Percentiles rank a stretch among this genome's conserved stretches.
phyloP scores from a whole-genome alignment of 2,329 filamentous ascomycete genomes.

The Camptophora hylomeconis region DNA sequence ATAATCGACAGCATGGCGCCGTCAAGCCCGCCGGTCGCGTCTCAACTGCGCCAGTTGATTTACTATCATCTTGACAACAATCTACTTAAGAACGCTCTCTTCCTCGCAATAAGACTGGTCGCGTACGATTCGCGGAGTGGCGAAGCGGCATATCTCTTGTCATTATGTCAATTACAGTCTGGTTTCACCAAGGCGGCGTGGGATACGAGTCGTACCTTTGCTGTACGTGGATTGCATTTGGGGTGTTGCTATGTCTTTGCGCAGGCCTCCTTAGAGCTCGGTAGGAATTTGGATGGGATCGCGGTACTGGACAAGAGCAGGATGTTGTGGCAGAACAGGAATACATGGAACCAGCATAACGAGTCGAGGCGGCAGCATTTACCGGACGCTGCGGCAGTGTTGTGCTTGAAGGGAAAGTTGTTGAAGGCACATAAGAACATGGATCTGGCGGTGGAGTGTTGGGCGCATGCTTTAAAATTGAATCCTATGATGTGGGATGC shows the following conservation, averaged over 20 bases:
- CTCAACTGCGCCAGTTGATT: constrained; percentile 51
- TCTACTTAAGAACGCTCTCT: constrained; percentile 77
- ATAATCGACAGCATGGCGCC: constrained; percentile 48
- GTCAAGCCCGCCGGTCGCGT: constrained; percentile 35
- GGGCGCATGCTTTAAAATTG: constrained; percentile 73
- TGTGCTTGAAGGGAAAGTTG: constrained; percentile 74
- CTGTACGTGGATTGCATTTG: constrained; percentile 59
- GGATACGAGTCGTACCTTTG: constrained; percentile 62
- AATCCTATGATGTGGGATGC: constrained; percentile 99
- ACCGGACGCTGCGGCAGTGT: constrained; percentile 74
- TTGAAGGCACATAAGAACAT: constrained; percentile 69
- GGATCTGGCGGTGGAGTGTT: constrained; percentile 72
- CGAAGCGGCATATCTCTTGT: constrained; percentile 71
- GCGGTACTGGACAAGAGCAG: constrained; percentile 71
- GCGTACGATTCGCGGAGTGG: constrained; percentile 70
- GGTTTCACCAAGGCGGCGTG: constrained; percentile 76
- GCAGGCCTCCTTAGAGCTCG: constrained; percentile 70
- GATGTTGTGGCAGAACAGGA: constrained; percentile 61
- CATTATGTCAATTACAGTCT: constrained; percentile 71
- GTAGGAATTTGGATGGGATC: constrained; percentile 68
- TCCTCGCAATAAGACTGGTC: constrained; percentile 75
- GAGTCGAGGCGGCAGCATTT: constrained; percentile 59
- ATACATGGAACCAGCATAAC: constrained; percentile 69
- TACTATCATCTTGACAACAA: constrained; percentile 79
- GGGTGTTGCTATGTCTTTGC: constrained; percentile 88